Conservation (phyloP, 345 rosid genomes). For the Adansonia digitata region DNA sequence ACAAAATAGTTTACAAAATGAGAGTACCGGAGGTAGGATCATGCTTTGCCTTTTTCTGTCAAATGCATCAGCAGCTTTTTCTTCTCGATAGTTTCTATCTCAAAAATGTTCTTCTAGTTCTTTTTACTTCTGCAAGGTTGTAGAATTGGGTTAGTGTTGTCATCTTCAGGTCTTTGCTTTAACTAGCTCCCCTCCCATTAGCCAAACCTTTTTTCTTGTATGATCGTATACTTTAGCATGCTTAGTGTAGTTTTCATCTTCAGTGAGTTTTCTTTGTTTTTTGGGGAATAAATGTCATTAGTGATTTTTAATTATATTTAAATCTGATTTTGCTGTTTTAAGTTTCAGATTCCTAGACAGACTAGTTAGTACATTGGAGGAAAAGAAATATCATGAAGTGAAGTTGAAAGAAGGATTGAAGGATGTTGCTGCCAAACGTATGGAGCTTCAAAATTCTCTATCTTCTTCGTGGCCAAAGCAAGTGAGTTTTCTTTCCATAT, state of each 20-base stretch:
- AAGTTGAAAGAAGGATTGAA: constrained; percentile 78
- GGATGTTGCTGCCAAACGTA: constrained; percentile 68
- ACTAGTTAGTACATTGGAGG: constrained; percentile 73
- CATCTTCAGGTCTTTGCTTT: background rate
- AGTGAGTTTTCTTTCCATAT: constrained; percentile 30
- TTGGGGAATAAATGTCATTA: background rate
- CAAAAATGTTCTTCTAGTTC: background rate
- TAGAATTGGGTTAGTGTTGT: background rate
- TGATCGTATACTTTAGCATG: background rate
- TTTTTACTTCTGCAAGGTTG: background rate
- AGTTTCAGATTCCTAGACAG: constrained; percentile 78
- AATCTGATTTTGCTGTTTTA: constrained; percentile 9
- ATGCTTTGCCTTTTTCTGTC: background rate
- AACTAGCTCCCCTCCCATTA: background rate
- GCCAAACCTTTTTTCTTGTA: background rate
- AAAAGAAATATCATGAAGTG: constrained; percentile 76
- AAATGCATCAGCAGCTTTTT: background rate
- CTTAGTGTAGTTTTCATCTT: background rate
- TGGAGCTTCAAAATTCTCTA: constrained; percentile 88
- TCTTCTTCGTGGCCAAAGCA: constrained; percentile 96
- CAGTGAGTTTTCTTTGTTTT: background rate
- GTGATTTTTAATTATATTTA: background rate
- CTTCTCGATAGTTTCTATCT: background rate
- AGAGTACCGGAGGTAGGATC: background rate
- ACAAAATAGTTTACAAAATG: background rate